Percentiles rank a stretch among this genome's conserved stretches.
Evolutionary conservation across 2,329 filamentous ascomycete genomes (phyloP).

Genomic region (Chrysosporium queenslandicum): DNA sequence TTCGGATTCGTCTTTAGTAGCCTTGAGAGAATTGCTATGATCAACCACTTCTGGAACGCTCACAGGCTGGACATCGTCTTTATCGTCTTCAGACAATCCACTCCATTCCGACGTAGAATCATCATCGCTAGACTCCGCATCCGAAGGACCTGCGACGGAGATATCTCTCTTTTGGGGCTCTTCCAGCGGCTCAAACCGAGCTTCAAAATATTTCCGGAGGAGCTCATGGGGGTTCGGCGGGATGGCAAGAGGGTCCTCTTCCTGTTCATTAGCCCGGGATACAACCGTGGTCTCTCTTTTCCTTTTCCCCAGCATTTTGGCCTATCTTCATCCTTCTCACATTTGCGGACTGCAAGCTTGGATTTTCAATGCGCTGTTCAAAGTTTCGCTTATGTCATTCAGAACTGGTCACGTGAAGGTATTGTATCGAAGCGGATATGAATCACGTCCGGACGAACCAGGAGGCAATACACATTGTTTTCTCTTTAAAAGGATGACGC

Average conservation of each 20-base stretch:
- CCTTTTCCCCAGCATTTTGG: constrained; percentile 38
- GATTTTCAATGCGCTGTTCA: too few relatives aligned
- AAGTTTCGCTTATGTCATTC: not conserved
- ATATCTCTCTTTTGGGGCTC: constrained; percentile 21
- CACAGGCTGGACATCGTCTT: constrained; percentile 23
- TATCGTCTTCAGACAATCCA: constrained; percentile 49
- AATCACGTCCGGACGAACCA: not conserved
- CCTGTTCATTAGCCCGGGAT: constrained; percentile 21
- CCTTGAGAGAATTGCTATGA: constrained; percentile 42
- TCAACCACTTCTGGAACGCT: constrained; percentile 54
- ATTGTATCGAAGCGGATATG: not conserved
- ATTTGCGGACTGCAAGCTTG: too few relatives aligned
- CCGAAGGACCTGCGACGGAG: constrained; percentile 16
- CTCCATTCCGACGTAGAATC: constrained; percentile 46
- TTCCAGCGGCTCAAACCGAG: constrained; percentile 67
- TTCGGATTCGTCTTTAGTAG: constrained; percentile 42
- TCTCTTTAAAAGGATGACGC: constrained; percentile 55
- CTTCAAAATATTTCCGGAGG: constrained; percentile 77
- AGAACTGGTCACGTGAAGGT: not conserved
- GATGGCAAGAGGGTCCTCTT: constrained; percentile 19
- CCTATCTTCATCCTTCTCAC: not conserved
- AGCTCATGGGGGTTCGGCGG: constrained; percentile 57
- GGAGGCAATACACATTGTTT: not conserved
- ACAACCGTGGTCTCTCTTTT: constrained; percentile 36
- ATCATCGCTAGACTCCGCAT: constrained; percentile 17